These are phyloP conservation scores for Fraxinus latifolia DNA, from an alignment of 305 asterid species.

Conservation along the genomic window DNA sequence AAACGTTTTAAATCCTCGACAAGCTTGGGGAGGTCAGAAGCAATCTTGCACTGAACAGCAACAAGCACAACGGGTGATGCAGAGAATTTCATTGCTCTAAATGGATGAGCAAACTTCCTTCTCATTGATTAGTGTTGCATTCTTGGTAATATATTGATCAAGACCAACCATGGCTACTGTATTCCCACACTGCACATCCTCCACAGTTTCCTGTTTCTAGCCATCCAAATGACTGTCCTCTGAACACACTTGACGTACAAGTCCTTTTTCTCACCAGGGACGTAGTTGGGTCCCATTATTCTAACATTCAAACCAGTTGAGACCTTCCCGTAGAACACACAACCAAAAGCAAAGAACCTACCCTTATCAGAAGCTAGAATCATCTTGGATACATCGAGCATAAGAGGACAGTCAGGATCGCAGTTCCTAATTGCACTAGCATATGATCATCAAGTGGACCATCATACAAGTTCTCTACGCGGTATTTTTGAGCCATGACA, in stretches of 20 bases:
- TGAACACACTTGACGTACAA: no score
- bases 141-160: conserved; percentile 42
- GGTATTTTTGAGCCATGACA: neutral
- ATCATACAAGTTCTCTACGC: conserved; percentile 40
- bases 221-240: no score
- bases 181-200: conserved; percentile 46
- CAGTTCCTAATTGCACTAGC: conserved; percentile 16
- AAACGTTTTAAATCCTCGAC: conserved; percentile 49
- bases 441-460: conserved; percentile 14
- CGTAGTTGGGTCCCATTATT: conserved; percentile 50
- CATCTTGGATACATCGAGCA: neutral
- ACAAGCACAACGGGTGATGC: conserved; percentile 53
- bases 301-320: conserved; percentile 46
- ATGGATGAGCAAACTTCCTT: conserved; percentile 47
- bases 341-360: conserved; percentile 38
- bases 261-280: conserved; percentile 43
- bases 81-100: conserved; percentile 48
- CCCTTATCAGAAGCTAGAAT: neutral
- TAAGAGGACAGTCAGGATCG: neutral
- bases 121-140: conserved; percentile 46
- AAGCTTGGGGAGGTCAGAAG: conserved; percentile 54
- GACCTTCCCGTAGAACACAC: conserved; percentile 42
- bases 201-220: conserved; percentile 53
- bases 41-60: conserved; percentile 35
- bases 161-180: conserved; percentile 53